Percentiles rank a stretch among this genome's conserved stretches.
phyloP scores from a whole-genome alignment of 371 early-diverging fungal genomes.

The Basidiobolus meristosporus region DNA sequence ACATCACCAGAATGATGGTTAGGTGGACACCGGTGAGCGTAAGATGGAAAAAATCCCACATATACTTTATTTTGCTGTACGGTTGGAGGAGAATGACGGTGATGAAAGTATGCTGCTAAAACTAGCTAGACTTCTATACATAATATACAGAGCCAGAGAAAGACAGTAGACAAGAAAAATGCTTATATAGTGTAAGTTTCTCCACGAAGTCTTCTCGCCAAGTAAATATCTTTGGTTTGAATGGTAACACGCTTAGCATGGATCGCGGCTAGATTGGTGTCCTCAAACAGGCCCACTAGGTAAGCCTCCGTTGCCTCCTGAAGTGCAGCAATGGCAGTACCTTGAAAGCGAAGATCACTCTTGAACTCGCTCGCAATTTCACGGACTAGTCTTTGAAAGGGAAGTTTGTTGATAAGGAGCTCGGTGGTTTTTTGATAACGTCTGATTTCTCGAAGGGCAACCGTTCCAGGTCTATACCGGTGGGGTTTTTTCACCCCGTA shows the following conservation, averaged over 20 bases:
- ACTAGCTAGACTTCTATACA: no score
- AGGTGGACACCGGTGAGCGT: no score
- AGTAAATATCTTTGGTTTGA: conserved; percentile 97
- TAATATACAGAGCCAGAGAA: no score
- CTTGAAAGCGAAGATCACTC: conserved; percentile 96
- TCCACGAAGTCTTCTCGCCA: conserved; percentile 90
- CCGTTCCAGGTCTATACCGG: conserved; percentile 75
- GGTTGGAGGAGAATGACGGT: no score
- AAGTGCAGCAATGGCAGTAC: conserved; percentile 91
- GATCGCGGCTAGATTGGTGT: conserved; percentile 99
- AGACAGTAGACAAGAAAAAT: no score
- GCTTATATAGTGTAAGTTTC: no score
- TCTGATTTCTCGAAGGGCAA: conserved; percentile 93
- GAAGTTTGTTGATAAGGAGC: conserved; percentile 93
- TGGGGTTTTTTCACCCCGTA: conserved; percentile 65
- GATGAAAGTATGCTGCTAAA: no score
- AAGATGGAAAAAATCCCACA: no score
- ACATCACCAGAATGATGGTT: no score
- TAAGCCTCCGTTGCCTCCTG: conserved; percentile 98
- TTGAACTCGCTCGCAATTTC: conserved; percentile 94
- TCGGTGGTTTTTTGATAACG: conserved; percentile 97
- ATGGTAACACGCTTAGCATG: no score
- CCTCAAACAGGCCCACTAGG: conserved; percentile 89
- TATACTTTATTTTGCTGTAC: no score
- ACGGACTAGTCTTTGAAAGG: conserved; percentile 96